phyloP scores from a whole-genome alignment of 2,329 filamentous ascomycete genomes.

The Pseudogymnoascus sp. region DNA sequence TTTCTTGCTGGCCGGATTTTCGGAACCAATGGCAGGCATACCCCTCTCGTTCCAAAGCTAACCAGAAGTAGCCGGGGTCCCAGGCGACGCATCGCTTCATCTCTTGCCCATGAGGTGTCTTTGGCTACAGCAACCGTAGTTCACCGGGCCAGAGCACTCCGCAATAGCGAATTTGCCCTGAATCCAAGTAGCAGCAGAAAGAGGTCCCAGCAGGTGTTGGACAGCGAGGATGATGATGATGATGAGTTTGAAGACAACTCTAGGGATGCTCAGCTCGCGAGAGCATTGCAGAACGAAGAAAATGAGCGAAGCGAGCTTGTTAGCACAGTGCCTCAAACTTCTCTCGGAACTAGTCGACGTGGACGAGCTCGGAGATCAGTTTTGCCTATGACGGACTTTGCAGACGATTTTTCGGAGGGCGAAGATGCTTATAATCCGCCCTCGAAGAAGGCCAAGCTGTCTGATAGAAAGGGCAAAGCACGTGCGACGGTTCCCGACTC shows the following conservation, averaged over 20 bases:
- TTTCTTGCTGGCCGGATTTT: neutral
- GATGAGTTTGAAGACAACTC: slow-evolving; percentile 33
- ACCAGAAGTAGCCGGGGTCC: neutral
- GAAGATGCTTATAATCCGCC: slow-evolving; percentile 16
- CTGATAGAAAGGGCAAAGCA: slow-evolving; percentile 17
- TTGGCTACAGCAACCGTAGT: neutral
- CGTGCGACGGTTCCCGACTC: slow-evolving; percentile 23
- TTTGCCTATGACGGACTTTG: slow-evolving; percentile 5
- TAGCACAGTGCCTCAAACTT: neutral
- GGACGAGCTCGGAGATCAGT: neutral
- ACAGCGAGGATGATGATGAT: slow-evolving; percentile 31
- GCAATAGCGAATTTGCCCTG: slow-evolving; percentile 10
- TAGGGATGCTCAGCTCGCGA: slow-evolving; percentile 46
- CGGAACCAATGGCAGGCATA: neutral
- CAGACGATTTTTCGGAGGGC: slow-evolving; percentile 16
- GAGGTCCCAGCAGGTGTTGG: slow-evolving; percentile 9
- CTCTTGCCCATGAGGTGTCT: neutral
- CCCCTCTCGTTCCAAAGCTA: neutral
- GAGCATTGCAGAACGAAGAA: slow-evolving; percentile 48
- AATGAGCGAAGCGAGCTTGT: slow-evolving; percentile 28
- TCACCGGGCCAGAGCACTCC: slow-evolving; percentile 7
- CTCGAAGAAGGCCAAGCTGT: slow-evolving; percentile 15
- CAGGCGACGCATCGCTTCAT: neutral
- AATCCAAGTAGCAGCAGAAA: slow-evolving; percentile 9
- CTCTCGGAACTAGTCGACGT: neutral